Percentiles rank a stretch among this genome's conserved stretches.
These are phyloP conservation scores for Xylaria digitata DNA, from an alignment of 2,329 filamentous ascomycete species.

Conservation along the genomic window DNA sequence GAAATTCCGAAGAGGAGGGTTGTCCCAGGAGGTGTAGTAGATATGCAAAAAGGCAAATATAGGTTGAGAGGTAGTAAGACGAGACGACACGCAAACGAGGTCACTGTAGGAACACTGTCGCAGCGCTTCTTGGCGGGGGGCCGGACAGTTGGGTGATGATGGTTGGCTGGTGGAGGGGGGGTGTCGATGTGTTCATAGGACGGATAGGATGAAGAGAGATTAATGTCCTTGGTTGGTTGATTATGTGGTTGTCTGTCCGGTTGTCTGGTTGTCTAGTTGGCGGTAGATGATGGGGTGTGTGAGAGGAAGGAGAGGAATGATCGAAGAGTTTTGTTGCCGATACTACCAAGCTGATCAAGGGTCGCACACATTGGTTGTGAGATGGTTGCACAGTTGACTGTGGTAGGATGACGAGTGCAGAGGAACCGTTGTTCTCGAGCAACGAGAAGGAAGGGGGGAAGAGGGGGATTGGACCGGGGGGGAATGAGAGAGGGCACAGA, in stretches of 20 bases:
- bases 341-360: constrained; percentile 16
- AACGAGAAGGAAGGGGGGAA: constrained; percentile 27
- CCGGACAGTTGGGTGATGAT: constrained; percentile 33
- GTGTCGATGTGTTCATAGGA: constrained; percentile 23
- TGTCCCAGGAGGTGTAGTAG: constrained; percentile 17
- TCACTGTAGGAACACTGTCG: constrained; percentile 40
- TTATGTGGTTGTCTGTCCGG: constrained; percentile 10
- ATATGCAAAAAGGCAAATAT: constrained; percentile 24
- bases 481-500: constrained; percentile 13
- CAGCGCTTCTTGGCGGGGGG: constrained; percentile 34
- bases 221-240: constrained; percentile 25
- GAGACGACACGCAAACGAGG: constrained; percentile 34
- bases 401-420: constrained; percentile 42
- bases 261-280: constrained; percentile 12
- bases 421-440: constrained; percentile 40
- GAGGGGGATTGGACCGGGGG: background rate
- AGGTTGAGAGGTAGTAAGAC: constrained; percentile 18
- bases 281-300: constrained; percentile 11
- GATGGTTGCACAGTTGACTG: constrained; percentile 20
- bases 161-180: constrained; percentile 33
- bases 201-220: constrained; percentile 21
- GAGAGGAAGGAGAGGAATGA: constrained; percentile 18
- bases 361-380: constrained; percentile 19
- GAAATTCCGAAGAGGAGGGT: constrained; percentile 30
- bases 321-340: constrained; percentile 20